Conservation (phyloP, 108 stramenopile genomes). For the Ochromonas danica region DNA sequence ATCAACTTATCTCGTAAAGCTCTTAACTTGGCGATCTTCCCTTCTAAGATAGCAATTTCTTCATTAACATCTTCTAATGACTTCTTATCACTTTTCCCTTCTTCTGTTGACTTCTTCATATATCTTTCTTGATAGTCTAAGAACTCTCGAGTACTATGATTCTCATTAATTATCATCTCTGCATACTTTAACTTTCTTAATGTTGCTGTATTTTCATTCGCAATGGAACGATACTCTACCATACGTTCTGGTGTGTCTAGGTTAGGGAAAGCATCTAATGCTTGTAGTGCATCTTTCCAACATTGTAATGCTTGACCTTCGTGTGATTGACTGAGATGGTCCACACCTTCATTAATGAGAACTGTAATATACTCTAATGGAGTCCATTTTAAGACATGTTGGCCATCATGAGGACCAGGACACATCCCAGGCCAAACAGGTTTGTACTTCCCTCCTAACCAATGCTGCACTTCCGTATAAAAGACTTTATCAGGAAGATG, state of each 20-base stretch:
- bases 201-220: neutral
- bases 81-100: neutral
- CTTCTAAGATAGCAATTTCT: neutral
- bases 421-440: neutral
- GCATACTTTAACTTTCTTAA: neutral
- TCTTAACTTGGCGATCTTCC: neutral
- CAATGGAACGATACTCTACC: too few relatives aligned
- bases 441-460: neutral
- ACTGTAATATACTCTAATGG: neutral
- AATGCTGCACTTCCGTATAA: neutral
- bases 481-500: neutral
- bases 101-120: neutral
- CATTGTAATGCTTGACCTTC: neutral
- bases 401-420: neutral
- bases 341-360: constrained; percentile 3
- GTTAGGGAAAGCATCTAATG: neutral
- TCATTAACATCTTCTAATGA: neutral
- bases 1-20: neutral
- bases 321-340: constrained; percentile 4
- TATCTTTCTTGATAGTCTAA: neutral
- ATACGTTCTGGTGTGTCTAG: too few relatives aligned
- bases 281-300: constrained; percentile 3
- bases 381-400: neutral
- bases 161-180: constrained; percentile 24
- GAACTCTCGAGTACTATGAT: neutral